A percentile compares a stretch with the other conserved stretches of the same genome.
Conservation (phyloP, 2,329 filamentous ascomycete species). For the Rhinocladiella similis region DNA sequence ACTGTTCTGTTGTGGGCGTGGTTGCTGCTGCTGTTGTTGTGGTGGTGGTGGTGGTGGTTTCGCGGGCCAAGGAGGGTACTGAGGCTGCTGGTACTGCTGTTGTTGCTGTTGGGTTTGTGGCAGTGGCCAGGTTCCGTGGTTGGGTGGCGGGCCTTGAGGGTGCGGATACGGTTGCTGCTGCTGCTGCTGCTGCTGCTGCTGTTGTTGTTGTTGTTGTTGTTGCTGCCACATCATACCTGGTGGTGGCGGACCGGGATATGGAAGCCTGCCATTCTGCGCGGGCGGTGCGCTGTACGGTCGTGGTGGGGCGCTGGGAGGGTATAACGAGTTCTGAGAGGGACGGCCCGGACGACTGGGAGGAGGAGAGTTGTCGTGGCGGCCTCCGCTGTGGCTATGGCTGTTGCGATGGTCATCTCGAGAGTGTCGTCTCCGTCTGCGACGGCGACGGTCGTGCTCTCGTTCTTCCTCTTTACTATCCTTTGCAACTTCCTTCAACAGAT, state of each 20-base stretch:
- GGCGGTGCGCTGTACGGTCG: slow-evolving; percentile 20
- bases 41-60: not conserved
- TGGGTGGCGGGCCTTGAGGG: slow-evolving; percentile 9
- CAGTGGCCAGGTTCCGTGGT: slow-evolving; percentile 17
- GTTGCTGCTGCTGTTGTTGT: not conserved
- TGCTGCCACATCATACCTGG: slow-evolving; percentile 1
- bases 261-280: slow-evolving; percentile 9
- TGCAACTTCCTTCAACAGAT: slow-evolving; percentile 24
- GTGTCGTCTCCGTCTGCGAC: slow-evolving; percentile 15
- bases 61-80: not conserved
- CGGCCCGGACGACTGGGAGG: slow-evolving; percentile 9
- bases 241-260: slow-evolving; percentile 1
- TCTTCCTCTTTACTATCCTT: slow-evolving; percentile 24
- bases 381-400: slow-evolving; percentile 2
- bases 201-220: slow-evolving; percentile 6
- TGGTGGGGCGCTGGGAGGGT: slow-evolving; percentile 8
- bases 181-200: slow-evolving; percentile 5
- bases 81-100: slow-evolving; percentile 1
- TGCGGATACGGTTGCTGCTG: slow-evolving; percentile 1
- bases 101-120: slow-evolving; percentile 9
- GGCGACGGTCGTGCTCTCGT: slow-evolving; percentile 7
- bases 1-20: not conserved
- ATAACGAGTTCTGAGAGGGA: slow-evolving; percentile 13
- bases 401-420: slow-evolving; percentile 11
- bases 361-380: slow-evolving; percentile 15